phyloP scores from a whole-genome alignment of 306 rosid genomes.

The Vachellia collinsii region DNA sequence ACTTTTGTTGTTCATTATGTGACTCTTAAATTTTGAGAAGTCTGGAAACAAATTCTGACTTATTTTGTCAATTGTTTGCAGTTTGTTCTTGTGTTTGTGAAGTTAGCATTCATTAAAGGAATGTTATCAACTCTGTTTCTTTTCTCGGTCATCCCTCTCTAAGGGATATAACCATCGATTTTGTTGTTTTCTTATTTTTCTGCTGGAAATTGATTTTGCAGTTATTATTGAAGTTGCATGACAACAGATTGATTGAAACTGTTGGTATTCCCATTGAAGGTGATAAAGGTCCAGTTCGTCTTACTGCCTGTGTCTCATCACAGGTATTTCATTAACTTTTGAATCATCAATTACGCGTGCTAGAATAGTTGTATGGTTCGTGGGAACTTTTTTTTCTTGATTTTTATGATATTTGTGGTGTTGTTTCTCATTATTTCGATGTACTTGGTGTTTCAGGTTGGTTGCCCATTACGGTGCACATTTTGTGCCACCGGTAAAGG shows the following conservation, averaged over 20 bases:
- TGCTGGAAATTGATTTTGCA: conserved; percentile 46
- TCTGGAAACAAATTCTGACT: conserved; percentile 3
- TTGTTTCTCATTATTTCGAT: conserved; percentile 24
- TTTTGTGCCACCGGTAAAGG: conserved; percentile 99
- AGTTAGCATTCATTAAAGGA: conserved; percentile 2
- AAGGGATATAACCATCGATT: conserved; percentile 19
- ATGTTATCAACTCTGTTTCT: conserved; percentile 20
- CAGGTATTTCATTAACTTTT: conserved; percentile 60
- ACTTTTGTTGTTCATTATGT: conserved; percentile 13
- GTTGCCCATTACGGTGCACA: conserved; percentile 91
- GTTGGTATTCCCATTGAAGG: conserved; percentile 91
- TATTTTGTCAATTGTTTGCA: conserved; percentile 4
- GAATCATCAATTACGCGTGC: conserved; percentile 22
- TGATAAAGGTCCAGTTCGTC: conserved; percentile 63
- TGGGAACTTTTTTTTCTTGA: conserved; percentile 14
- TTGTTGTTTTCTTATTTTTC: conserved; percentile 21
- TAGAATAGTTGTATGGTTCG: conserved; percentile 27
- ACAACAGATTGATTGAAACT: conserved; percentile 89
- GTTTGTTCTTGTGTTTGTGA: conserved; percentile 12
- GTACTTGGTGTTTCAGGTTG: conserved; percentile 62
- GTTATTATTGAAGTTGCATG: conserved; percentile 89
- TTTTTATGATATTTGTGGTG: conserved; percentile 21
- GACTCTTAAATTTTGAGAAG: conserved; percentile 27
- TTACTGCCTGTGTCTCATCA: conserved; percentile 96
- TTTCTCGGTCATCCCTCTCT: conserved; percentile 2